Evolutionary conservation across 768 basidiomycete species (phyloP).

Genomic region (Sporobolomyces pararoseus): DNA sequence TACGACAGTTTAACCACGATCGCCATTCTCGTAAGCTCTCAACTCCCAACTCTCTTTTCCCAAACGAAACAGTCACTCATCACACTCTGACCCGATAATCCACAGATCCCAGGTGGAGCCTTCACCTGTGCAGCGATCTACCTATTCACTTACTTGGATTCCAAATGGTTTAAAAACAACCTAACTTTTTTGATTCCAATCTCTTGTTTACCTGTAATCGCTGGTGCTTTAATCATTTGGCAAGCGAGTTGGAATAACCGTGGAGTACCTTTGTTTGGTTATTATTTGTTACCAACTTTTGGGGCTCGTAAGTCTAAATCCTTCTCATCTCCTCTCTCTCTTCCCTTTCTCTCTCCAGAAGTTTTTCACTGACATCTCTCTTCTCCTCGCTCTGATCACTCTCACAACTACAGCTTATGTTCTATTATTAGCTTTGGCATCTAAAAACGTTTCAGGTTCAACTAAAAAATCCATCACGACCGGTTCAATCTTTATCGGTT

Average conservation of each 20-base stretch:
- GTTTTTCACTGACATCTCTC: not conserved
- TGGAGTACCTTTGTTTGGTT: conserved; percentile 48
- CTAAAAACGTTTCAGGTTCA: conserved; percentile 49
- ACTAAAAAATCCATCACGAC: conserved; percentile 49
- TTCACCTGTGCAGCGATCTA: conserved; percentile 49
- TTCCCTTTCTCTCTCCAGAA: not conserved
- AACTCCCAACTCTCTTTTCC: not conserved
- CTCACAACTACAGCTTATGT: conserved; percentile 44
- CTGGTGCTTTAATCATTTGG: conserved; percentile 48
- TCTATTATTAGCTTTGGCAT: conserved; percentile 45
- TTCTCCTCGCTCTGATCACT: not conserved
- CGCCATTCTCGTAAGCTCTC: conserved; percentile 15
- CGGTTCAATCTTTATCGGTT: conserved; percentile 49
- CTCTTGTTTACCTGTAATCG: conserved; percentile 49
- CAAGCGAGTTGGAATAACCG: conserved; percentile 47
- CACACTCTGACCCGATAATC: too few relatives aligned
- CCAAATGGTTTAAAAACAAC: conserved; percentile 44
- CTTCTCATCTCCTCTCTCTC: not conserved
- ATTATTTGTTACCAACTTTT: conserved; percentile 48
- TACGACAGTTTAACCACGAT: conserved; percentile 47
- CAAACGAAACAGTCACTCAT: too few relatives aligned
- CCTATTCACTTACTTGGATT: conserved; percentile 47
- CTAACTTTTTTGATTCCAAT: conserved; percentile 46
- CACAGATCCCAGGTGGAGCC: conserved; percentile 49
- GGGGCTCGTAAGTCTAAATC: conserved; percentile 46